A percentile compares a stretch with the other conserved stretches of the same genome.
phyloP scores from a whole-genome alignment of 2,329 filamentous ascomycete species.

The Dactylellina parvicollis region DNA sequence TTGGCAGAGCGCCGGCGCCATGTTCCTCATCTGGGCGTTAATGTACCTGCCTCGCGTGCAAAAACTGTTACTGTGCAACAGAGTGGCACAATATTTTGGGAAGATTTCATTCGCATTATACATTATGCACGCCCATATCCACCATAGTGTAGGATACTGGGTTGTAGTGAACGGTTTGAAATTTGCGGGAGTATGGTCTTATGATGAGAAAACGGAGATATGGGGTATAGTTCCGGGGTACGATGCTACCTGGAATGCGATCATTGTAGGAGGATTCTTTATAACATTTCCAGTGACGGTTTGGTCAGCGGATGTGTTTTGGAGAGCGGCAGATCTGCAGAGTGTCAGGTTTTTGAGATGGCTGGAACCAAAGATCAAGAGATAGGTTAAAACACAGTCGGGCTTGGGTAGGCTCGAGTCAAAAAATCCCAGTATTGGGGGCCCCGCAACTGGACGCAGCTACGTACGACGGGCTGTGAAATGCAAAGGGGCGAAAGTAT shows the following conservation, averaged over 20 bases:
- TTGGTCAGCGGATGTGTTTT: slow-evolving; percentile 39
- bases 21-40: slow-evolving; percentile 29
- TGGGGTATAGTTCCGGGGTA: slow-evolving; percentile 59
- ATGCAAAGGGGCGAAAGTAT: too few species aligned
- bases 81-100: slow-evolving; percentile 30
- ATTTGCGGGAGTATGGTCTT: slow-evolving; percentile 11
- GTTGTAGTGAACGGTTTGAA: slow-evolving; percentile 18
- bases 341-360: slow-evolving; percentile 38
- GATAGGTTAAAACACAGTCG: not conserved
- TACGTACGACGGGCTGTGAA: too few species aligned
- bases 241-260: slow-evolving; percentile 55
- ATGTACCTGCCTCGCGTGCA: slow-evolving; percentile 33
- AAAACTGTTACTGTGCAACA: slow-evolving; percentile 20
- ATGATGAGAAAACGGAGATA: not conserved
- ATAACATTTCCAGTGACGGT: slow-evolving; percentile 19
- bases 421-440: too few species aligned
- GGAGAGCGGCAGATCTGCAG: slow-evolving; percentile 29
- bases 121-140: slow-evolving; percentile 25
- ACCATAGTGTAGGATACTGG: slow-evolving; percentile 29
- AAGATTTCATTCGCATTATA: slow-evolving; percentile 41
- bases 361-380: slow-evolving; percentile 31
- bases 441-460: too few species aligned
- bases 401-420: too few species aligned
- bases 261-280: slow-evolving; percentile 55
- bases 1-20: slow-evolving; percentile 28